Evolutionary conservation across 352 stramenopile genomes (phyloP), one percentile per base, ranked within the genome.

Genomic region (Saprolegnia parasitica): DNA sequence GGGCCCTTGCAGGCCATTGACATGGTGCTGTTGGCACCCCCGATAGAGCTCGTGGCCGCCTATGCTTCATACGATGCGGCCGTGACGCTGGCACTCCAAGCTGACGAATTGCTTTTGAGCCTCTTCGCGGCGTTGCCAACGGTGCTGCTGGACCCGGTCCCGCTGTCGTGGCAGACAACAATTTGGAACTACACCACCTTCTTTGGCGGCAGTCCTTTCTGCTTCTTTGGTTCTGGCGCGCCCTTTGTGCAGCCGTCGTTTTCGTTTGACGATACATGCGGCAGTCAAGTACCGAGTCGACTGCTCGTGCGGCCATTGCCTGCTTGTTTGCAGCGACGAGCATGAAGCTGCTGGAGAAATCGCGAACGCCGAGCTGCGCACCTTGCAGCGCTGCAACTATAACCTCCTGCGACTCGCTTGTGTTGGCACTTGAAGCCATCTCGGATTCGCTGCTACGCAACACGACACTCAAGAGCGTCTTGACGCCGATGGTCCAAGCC

Each of bases 181-280:
- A 60, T 1, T 8, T 60, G 35, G n/a, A n/a, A n/a, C n/a, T n/a
- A n/a, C n/a, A n/a, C n/a, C 52, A 60, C 24, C 35, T 60, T 40
- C 52, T 60, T 40, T 40, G 52, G 52, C 35, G 52, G 52, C 35
- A 60, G n/a, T 23, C 24, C 52, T 1, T 4, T 60, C 11, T 60
- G 52, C 52, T 2, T 8, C 3, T 35, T 40, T 40, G 35, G 52
- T 10, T 15, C 52, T 4, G 52, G 24, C 24, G 2, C 9, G 11
- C 3, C 13, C 1, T 60, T 60, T 60, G 52, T 60, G 35, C 52
- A 60, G 35, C 24, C 52, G 52, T 60, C 52, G 2, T 60, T 40
- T 23, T 11, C 52, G 3, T 60, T 60, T 60, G 52, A 60, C 20
- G 52, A 16, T 23, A 40, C 35, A 2, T 60, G 52, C 20, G 52